Evolutionary conservation across 2,329 filamentous ascomycete species (phyloP).

Genomic region (Fusarium sp.): DNA sequence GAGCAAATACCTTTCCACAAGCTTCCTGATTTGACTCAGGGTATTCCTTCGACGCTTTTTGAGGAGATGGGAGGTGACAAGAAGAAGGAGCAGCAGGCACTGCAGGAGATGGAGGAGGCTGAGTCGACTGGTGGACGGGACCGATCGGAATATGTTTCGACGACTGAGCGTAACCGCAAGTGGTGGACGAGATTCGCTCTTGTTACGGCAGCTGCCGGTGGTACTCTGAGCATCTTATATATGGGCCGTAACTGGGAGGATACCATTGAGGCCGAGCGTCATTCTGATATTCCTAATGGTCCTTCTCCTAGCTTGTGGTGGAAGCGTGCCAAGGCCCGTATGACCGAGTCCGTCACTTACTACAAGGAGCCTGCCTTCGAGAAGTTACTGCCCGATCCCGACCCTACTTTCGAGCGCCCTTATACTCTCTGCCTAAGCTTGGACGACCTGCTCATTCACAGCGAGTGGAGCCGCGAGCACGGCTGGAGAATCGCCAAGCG

Average conservation of each 20-base stretch:
- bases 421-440: constrained; percentile 94
- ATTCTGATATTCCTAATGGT: constrained; percentile 82
- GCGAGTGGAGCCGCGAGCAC: constrained; percentile 92
- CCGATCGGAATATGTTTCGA: constrained; percentile 85
- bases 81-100: constrained; percentile 52
- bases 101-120: constrained; percentile 56
- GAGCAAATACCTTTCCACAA: constrained; percentile 70
- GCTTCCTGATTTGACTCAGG: constrained; percentile 91
- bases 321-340: constrained; percentile 80
- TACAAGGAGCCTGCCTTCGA: constrained; percentile 97
- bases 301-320: constrained; percentile 84
- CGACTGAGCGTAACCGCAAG: constrained; percentile 84
- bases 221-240: constrained; percentile 74
- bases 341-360: constrained; percentile 83
- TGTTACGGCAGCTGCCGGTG: constrained; percentile 67
- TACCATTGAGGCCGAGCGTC: constrained; percentile 76
- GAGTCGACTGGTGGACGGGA: constrained; percentile 55
- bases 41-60: constrained; percentile 91
- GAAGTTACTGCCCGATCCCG: constrained; percentile 87
- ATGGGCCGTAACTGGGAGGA: constrained; percentile 92
- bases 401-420: constrained; percentile 83
- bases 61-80: constrained; percentile 72
- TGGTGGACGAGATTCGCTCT: constrained; percentile 83
- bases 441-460: constrained; percentile 94
- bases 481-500: constrained; percentile 97